Evolutionary conservation across 129 eudicot species (phyloP).

Genomic region (Deinandra increscens): DNA sequence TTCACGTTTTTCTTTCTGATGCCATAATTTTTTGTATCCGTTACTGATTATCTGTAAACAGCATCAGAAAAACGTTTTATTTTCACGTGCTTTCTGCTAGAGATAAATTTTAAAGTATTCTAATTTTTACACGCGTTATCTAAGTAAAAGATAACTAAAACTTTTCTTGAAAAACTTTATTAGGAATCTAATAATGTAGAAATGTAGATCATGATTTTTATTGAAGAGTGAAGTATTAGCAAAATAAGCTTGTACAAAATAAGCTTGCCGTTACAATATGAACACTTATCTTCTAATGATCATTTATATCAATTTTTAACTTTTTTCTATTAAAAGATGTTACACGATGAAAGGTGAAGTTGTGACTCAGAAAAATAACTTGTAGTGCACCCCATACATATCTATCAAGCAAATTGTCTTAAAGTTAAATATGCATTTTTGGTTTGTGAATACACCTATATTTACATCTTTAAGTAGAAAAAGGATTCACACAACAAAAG

Average conservation of each 20-base stretch:
- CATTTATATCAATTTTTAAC: neutral
- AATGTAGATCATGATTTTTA: neutral
- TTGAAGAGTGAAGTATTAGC: neutral
- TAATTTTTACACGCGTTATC: too few species aligned
- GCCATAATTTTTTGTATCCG: neutral
- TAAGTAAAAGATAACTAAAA: neutral
- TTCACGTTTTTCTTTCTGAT: neutral
- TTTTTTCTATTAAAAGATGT: neutral
- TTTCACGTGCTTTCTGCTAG: constrained; percentile 13
- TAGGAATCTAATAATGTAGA: neutral
- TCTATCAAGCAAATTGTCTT: neutral
- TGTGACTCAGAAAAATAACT: neutral
- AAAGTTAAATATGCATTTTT: neutral
- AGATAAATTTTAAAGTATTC: too few species aligned
- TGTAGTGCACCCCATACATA: neutral
- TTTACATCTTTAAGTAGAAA: neutral
- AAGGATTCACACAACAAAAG: too few species aligned
- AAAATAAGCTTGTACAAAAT: too few species aligned
- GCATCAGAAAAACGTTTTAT: neutral
- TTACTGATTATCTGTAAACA: constrained; percentile 6
- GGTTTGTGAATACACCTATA: neutral
- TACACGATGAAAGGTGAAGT: neutral
- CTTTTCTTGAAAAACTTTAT: neutral
- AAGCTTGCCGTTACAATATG: constrained; percentile 10
- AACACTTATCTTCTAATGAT: constrained; percentile 5